Base-by-base conservation (phyloP, 2,329 filamentous ascomycete genomes). In the Epichloe glyceriae region DNA sequence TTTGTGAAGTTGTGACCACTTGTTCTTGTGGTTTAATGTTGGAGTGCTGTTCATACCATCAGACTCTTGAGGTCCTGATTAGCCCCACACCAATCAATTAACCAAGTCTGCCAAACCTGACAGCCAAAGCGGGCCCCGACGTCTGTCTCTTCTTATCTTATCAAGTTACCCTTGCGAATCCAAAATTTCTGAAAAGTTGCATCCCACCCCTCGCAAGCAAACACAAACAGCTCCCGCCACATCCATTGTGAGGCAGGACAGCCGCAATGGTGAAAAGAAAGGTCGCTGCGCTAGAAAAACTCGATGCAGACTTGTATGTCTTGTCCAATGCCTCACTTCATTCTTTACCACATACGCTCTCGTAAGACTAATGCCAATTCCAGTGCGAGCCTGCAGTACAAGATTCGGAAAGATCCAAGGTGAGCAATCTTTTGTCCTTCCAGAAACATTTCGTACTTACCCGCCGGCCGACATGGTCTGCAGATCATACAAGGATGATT, bases 201-300 rank as follows among this genome's bases (percentile, higher is more conserved):
- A 30, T 46, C 19, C 26, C 42, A 2, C 35, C 4, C 22, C 22
- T 8, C 22, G 22, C 35, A 37, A 37, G 34, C 10, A 10, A 2
- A 33, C 30, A 47, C 19, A 37, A 30, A 4, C 26, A 30, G 8
- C 26, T 30, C 8, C 26, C 30, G 3, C 12, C 30, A 15, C 14
- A 37, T 34, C 33, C 8, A 20, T 34, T 17, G 17, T 26, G 15
- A 38, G 35, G 35, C 37, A 46, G 12, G 5, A 42, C 5, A 35
- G 30, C 12, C 59, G 68, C 55, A 43, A 93, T 88, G 82, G 86
- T 82, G 53, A 95, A 95, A 71, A 79, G 89, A 67, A 94, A 93
- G 72, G 79, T 95, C 53, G 88, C 86, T 51, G 90, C 90, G 54
- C 82, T 96, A 68, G 90, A 96, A 71, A 96, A 96, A 77, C 82